Evolutionary conservation across 768 basidiomycete species (phyloP), one percentile per base, ranked within the genome.

Genomic region (Mycena olivaceomarginata): DNA sequence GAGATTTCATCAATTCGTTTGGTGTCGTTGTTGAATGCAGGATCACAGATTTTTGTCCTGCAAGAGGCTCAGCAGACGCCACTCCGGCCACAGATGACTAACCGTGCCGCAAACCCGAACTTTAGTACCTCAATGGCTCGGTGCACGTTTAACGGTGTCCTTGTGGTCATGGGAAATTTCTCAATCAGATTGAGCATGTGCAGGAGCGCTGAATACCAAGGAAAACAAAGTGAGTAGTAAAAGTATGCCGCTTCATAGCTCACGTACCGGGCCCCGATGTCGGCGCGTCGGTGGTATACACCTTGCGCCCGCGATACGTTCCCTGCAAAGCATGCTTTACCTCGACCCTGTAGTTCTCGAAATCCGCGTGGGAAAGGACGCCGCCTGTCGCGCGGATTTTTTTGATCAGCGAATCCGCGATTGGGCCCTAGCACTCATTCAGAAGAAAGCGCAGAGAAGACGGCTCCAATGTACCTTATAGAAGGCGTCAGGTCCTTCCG

Each of bases 151-250:
- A 96, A 83, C 0, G 89, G 88, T n/a, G 89, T 93, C 77, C 88
- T 84, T 60, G 92, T 92, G 37, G 87, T 85, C 20, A 89, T 79
- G 45, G 91, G 84, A 81, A 91, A 99, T n/a, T 90, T 89, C 82
- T 98, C 97, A 62, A 98, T 86, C 22, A 97, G 83, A 82, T 99
- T 98, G n/a, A 99, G 87, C 90, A 99, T 95, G 82, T 97, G 95
- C 53, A 98, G 86, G 56, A 99, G 86, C n/a, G 95, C 96, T 89
- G 40, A 16, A 70, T 2, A 22, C 11, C 48, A 12, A 65, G 12
- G 31, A 31, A n/a, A 62, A 25, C 63, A 45, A 60, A 56, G 31
- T 48, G 70, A 59, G 68, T 59, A 75, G 48, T 16, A 31, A 71
- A 59, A 64, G 60, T 18, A 40, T 6, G 39, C 37, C 25, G 39